A percentile compares a stretch with the other conserved stretches of the same genome.
Evolutionary conservation across 2,329 filamentous ascomycete species (phyloP).

Genomic region (Rutstroemia sp.): DNA sequence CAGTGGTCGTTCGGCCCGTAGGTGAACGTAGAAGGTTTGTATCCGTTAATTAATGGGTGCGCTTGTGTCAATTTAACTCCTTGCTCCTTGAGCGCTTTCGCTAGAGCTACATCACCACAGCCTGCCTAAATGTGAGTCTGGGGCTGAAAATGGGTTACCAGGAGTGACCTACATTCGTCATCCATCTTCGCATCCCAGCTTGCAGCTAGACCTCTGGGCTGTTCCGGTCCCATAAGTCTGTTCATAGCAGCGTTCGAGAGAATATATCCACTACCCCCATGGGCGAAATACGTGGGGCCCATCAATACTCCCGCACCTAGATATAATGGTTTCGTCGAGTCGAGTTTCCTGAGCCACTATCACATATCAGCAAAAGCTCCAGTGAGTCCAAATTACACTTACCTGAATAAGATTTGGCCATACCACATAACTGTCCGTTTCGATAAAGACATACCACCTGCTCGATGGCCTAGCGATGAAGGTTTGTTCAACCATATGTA

Average conservation of each 20-base stretch:
- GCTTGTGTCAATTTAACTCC: constrained; percentile 35
- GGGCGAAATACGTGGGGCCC: constrained; percentile 39
- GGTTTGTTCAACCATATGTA: constrained; percentile 49
- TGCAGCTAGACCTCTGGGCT: constrained; percentile 36
- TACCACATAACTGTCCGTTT: constrained; percentile 50
- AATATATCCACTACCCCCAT: constrained; percentile 49
- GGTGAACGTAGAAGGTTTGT: constrained; percentile 42
- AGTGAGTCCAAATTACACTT: neutral
- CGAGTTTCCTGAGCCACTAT: constrained; percentile 38
- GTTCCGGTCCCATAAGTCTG: constrained; percentile 34
- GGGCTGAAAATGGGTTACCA: neutral
- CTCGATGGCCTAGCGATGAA: constrained; percentile 41
- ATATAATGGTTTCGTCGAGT: constrained; percentile 39
- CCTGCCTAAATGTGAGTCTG: neutral
- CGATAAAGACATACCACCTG: constrained; percentile 53
- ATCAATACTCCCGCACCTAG: constrained; percentile 39
- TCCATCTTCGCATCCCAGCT: constrained; percentile 38
- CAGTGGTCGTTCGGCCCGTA: constrained; percentile 35
- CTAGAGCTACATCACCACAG: constrained; percentile 46
- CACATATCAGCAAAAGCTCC: neutral
- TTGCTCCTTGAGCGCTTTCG: constrained; percentile 41
- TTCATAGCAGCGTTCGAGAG: constrained; percentile 45
- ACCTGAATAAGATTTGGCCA: constrained; percentile 40
- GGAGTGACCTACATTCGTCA: constrained; percentile 29
- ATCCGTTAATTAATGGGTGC: constrained; percentile 48